A percentile compares a stretch with the other conserved stretches of the same genome.
Evolutionary conservation across 208 protist genomes (phyloP).

Genomic region (Trypanosoma boissoni): DNA sequence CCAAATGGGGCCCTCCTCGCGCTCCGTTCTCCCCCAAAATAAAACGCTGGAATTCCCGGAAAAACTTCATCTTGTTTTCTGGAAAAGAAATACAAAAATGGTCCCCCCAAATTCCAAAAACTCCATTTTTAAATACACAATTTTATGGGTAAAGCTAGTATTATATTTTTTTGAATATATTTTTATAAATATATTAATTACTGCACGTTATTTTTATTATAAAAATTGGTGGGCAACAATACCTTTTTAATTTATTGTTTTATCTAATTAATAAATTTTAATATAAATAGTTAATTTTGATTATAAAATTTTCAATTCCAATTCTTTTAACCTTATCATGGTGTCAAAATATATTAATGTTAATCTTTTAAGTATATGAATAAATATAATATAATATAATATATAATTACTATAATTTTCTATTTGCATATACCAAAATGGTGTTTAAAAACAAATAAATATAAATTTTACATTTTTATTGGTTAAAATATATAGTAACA

Average conservation of each 20-base stretch:
- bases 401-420: constrained; percentile 58
- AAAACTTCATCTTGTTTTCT: constrained; percentile 8
- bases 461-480: constrained; percentile 43
- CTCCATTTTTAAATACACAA: constrained; percentile 16
- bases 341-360: constrained; percentile 62
- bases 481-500: constrained; percentile 44
- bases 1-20: constrained; percentile 18
- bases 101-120: constrained; percentile 21
- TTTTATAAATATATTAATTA: constrained; percentile 90
- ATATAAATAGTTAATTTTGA: constrained; percentile 84
- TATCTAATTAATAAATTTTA: constrained; percentile 58
- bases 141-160: constrained; percentile 53
- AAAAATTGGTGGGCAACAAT: constrained; percentile 83
- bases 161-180: constrained; percentile 45
- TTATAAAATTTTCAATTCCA: constrained; percentile 82
- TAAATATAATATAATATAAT: constrained; percentile 67
- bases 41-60: constrained; percentile 21
- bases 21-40: constrained; percentile 25
- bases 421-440: constrained; percentile 30
- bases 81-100: constrained; percentile 3
- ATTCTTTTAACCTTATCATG: constrained; percentile 66
- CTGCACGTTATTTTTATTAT: constrained; percentile 88
- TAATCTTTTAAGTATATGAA: constrained; percentile 70
- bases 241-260: constrained; percentile 37
- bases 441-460: constrained; percentile 37